A percentile compares a stretch with the other conserved stretches of the same genome.
Conservation (phyloP, 2,329 filamentous ascomycete genomes). For the Alternaria panax region DNA sequence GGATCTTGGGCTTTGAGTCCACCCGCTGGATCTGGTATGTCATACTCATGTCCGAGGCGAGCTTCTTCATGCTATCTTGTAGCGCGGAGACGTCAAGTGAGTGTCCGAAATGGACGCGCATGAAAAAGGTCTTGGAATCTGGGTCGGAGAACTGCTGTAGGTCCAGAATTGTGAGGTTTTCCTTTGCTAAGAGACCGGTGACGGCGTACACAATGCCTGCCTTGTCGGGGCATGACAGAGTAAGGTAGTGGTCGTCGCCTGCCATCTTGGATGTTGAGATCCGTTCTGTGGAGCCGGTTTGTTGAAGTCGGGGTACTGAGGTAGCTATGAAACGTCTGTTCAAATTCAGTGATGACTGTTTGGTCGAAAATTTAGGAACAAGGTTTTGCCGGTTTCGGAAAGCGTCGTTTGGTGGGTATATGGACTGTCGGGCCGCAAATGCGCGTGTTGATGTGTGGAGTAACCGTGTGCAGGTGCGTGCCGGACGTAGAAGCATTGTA, state of each 20-base stretch:
- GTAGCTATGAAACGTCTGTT: conserved; percentile 29
- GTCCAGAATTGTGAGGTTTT: conserved; percentile 82
- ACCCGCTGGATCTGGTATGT: conserved; percentile 74
- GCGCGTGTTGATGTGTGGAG: conserved; percentile 26
- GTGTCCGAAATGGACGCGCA: conserved; percentile 83
- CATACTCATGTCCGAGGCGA: conserved; percentile 71
- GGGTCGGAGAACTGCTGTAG: conserved; percentile 85
- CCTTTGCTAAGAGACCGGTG: conserved; percentile 75
- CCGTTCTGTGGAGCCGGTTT: conserved; percentile 30
- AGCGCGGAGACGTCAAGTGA: conserved; percentile 54
- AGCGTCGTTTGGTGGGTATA: conserved; percentile 26
- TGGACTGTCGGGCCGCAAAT: conserved; percentile 29
- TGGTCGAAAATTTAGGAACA: conserved; percentile 38
- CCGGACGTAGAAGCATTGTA: conserved; percentile 30
- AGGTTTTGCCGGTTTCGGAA: conserved; percentile 44
- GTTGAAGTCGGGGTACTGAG: conserved; percentile 23
- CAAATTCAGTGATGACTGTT: conserved; percentile 23
- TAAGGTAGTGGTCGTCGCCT: conserved; percentile 61
- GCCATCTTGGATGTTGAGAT: conserved; percentile 40
- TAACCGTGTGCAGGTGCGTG: conserved; percentile 25
- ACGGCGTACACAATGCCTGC: conserved; percentile 86
- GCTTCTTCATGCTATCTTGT: conserved; percentile 65
- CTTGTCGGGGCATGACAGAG: conserved; percentile 83
- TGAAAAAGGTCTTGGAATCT: conserved; percentile 79
- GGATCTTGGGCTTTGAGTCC: conserved; percentile 73